A percentile compares a stretch with the other conserved stretches of the same genome.
phyloP scores from a whole-genome alignment of 176 grass and related monocot genomes.

The Juncus inflexus region DNA sequence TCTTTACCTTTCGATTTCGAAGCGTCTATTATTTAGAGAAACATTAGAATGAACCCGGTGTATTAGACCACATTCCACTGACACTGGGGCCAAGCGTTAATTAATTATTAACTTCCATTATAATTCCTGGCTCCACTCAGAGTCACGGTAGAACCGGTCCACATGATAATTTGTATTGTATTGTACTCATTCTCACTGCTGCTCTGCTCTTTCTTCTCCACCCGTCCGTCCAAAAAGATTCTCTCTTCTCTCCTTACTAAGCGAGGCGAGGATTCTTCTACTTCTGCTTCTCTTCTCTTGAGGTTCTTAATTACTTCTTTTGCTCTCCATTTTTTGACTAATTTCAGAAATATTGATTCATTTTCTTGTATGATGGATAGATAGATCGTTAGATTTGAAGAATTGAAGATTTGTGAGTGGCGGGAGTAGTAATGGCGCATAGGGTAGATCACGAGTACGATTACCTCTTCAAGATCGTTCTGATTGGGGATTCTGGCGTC shows the following conservation, averaged over 20 bases:
- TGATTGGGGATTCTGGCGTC: slow-evolving; percentile 81
- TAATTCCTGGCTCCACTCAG: too few relatives aligned
- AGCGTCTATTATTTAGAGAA: too few relatives aligned
- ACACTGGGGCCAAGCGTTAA: too few relatives aligned
- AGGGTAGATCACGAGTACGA: slow-evolving; percentile 81
- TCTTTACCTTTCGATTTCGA: too few relatives aligned
- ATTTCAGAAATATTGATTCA: not conserved
- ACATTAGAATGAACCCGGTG: too few relatives aligned
- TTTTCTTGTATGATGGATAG: not conserved
- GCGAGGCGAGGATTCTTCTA: not conserved
- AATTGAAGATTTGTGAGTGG: slow-evolving; percentile 5
- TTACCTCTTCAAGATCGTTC: slow-evolving; percentile 89
- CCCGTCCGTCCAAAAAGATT: slow-evolving; percentile 4
- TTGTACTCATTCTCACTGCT: not conserved
- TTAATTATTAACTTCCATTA: too few relatives aligned
- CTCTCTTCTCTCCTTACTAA: not conserved
- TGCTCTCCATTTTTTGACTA: not conserved
- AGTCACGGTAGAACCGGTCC: too few relatives aligned
- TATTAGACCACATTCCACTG: too few relatives aligned
- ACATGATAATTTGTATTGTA: not conserved
- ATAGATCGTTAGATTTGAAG: not conserved
- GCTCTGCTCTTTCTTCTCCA: not conserved
- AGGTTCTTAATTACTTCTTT: not conserved
- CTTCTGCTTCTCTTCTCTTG: not conserved
- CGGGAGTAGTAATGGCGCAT: slow-evolving; percentile 32